phyloP scores from a whole-genome alignment of 2,329 filamentous ascomycete species.

The Hypoxylon sp. region DNA sequence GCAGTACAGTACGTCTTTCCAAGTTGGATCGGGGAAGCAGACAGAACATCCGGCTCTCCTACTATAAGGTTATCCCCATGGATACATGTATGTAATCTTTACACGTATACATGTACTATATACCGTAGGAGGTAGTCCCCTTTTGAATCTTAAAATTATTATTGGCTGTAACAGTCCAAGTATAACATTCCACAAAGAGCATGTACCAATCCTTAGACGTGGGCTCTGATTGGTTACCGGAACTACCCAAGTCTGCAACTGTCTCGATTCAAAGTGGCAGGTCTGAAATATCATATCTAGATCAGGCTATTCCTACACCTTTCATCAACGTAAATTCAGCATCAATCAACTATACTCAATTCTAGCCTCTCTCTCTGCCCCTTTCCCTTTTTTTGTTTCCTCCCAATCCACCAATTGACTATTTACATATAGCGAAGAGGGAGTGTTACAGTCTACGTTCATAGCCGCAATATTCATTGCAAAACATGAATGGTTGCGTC shows the following conservation, averaged over 20 bases:
- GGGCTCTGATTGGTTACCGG: not conserved
- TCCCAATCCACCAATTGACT: conserved; percentile 5
- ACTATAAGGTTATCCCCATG: not conserved
- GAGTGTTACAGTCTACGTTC: conserved; percentile 17
- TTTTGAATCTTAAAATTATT: not conserved
- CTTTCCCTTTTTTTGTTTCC: too few relatives aligned
- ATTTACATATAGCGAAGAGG: not conserved
- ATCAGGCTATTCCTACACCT: not conserved
- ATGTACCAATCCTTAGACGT: not conserved
- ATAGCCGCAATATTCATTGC: conserved; percentile 33
- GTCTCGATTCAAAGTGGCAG: not conserved
- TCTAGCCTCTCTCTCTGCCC: conserved; percentile 28
- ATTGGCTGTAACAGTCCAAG: not conserved
- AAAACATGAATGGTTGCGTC: conserved; percentile 27
- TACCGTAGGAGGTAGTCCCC: not conserved
- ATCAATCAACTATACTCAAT: conserved; percentile 9
- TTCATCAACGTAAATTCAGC: not conserved
- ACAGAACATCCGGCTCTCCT: not conserved
- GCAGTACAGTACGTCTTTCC: not conserved
- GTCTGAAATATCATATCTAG: conserved; percentile 2
- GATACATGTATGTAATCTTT: conserved; percentile 1
- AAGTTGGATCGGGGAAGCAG: conserved; percentile 3
- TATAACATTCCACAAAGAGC: not conserved
- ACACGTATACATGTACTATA: not conserved
- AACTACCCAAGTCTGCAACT: not conserved